Evolutionary conservation across 192 early-diverging fungal species (phyloP).

Genomic region (Coemansia sp.): DNA sequence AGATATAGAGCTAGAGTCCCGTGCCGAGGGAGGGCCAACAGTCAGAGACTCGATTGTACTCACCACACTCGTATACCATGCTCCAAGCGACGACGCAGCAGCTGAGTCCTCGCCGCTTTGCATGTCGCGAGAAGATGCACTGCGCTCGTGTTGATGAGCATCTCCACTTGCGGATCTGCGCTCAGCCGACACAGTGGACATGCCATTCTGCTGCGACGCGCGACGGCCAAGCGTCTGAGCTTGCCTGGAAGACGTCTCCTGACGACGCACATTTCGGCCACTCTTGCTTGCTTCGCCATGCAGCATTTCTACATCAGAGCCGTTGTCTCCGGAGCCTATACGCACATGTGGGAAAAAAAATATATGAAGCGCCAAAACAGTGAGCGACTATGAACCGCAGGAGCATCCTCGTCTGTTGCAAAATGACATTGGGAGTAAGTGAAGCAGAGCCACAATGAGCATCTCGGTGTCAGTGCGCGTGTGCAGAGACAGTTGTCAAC

Average conservation of each 20-base stretch:
- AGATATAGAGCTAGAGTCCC: neutral
- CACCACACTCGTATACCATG: slow-evolving; percentile 13
- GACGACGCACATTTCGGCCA: neutral
- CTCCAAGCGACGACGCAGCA: neutral
- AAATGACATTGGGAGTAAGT: neutral
- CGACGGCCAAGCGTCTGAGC: slow-evolving; percentile 24
- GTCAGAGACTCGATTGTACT: slow-evolving; percentile 18
- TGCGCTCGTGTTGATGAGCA: neutral
- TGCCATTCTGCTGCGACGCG: slow-evolving; percentile 4
- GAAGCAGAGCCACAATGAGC: slow-evolving; percentile 7
- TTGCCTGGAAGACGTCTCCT: neutral
- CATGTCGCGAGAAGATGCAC: neutral
- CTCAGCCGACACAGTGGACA: slow-evolving; percentile 11
- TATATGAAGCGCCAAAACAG: neutral
- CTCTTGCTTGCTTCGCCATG: slow-evolving; percentile 1
- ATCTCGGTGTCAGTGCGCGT: neutral
- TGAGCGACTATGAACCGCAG: slow-evolving; percentile 9
- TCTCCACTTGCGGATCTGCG: neutral
- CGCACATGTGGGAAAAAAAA: neutral
- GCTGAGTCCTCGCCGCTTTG: neutral
- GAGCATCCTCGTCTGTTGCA: neutral
- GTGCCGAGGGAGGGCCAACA: neutral
- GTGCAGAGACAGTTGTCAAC: neutral
- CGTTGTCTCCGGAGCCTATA: neutral
- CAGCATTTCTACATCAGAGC: slow-evolving; percentile 2